A percentile compares a stretch with the other conserved stretches of the same genome.
Conservation (phyloP, 306 rosid genomes). For the Medicago truncatula region MtrunA17r5.0-ANR NC_053049.1:14183001-14183500, state of each 20-base stretch:
- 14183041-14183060: constrained; percentile 38
- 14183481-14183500: too few species aligned
- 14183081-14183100: background rate
- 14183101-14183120: constrained; percentile 1
- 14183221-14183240: constrained; percentile 88
- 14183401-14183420: constrained; percentile 1
- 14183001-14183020: constrained; percentile 89
- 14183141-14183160: constrained; percentile 95
- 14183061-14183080: constrained; percentile 38
- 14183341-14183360: constrained; percentile 94
- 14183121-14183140: constrained; percentile 93
- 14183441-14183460: background rate
- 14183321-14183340: constrained; percentile 89
- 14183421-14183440: constrained; percentile 7
- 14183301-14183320: constrained; percentile 95
- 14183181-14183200: constrained; percentile 98
- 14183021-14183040: constrained; percentile 96
- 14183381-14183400: constrained; percentile 80
- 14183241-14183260: constrained; percentile 92
- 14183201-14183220: constrained; percentile 99
- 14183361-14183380: constrained; percentile 96
- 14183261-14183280: constrained; percentile 94
- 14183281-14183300: constrained; percentile 72
- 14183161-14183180: constrained; percentile 97
- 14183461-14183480: background rate